Base-by-base conservation (phyloP, 768 basidiomycete genomes). In the Chlorophyllum brunneum region DNA sequence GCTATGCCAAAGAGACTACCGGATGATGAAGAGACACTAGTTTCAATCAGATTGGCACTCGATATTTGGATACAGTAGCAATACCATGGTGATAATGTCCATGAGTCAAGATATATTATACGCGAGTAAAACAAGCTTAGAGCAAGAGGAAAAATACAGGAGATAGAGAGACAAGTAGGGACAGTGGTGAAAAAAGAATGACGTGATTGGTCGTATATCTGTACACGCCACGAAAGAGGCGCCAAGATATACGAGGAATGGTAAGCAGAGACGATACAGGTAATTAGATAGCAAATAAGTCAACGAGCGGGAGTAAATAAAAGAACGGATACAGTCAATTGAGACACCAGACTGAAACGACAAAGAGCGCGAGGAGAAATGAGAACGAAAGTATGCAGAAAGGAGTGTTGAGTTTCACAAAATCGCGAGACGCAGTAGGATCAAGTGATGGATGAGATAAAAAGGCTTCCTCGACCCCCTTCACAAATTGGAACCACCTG, bases 211-310 rank as follows among this genome's bases (percentile, higher is more conserved):
- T 40, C 23, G 38, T 18, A 7, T 20, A 13, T 20, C n/a, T n/a
- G n/a, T n/a, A n/a, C n/a, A n/a, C n/a, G n/a, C n/a, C n/a, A n/a
- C n/a, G n/a, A n/a, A n/a, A n/a, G n/a, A n/a, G n/a, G n/a, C n/a
- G n/a, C n/a, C n/a, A n/a, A n/a, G n/a, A n/a, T n/a, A n/a, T n/a
- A n/a, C n/a, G n/a, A n/a, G n/a, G 23, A 23, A 36, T 6, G 7
- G 20, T 24, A 23, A 9, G 30, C 6, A 31, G 29, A 2, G 40
- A 24, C 15, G 23, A 27, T 36, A 20, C 30, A 34, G 18, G 24
- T 34, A 41, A 22, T 44, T 43, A 36, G 42, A 51, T 43, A 36
- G 43, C 11, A 15, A 30, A 43, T 36, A 44, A 43, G 18, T 51
- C 20, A 43, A 38, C 7, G 41, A 36, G 18, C 9, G n/a, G 41